A percentile compares a stretch with the other conserved stretches of the same genome.
Conservation (phyloP, 1,139 yeast genomes). For the Candida labiduridarum region DNA sequence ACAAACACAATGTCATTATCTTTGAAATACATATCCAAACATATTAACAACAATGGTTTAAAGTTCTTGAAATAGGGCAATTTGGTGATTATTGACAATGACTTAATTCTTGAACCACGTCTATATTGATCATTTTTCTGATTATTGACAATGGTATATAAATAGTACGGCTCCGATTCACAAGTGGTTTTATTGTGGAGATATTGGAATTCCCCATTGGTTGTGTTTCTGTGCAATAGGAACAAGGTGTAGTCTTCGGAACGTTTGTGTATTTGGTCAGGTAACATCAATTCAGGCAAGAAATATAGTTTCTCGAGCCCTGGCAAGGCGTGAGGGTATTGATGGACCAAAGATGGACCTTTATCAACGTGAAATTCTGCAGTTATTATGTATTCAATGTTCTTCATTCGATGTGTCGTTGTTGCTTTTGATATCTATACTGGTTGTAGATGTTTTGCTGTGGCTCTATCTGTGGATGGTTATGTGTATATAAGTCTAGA, state of each 20-base stretch:
- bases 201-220: slow-evolving; percentile 47
- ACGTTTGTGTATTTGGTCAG: slow-evolving; percentile 62
- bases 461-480: too few relatives aligned
- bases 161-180: slow-evolving; percentile 48
- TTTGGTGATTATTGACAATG: slow-evolving; percentile 56
- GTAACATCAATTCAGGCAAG: slow-evolving; percentile 63
- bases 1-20: slow-evolving; percentile 26
- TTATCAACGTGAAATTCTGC: slow-evolving; percentile 63
- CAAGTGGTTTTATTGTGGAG: slow-evolving; percentile 33
- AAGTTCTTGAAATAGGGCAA: slow-evolving; percentile 57
- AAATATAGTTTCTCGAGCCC: slow-evolving; percentile 42
- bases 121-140: slow-evolving; percentile 45
- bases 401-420: slow-evolving; percentile 20
- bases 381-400: slow-evolving; percentile 48
- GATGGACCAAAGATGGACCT: slow-evolving; percentile 54
- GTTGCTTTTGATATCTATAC: background rate
- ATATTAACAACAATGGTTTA: slow-evolving; percentile 57
- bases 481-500: too few relatives aligned
- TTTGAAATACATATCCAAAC: slow-evolving; percentile 51
- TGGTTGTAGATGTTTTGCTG: too few relatives aligned
- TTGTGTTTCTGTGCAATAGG: slow-evolving; percentile 44
- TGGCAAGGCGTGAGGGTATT: slow-evolving; percentile 49
- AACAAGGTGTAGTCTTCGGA: slow-evolving; percentile 64
- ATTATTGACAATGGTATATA: slow-evolving; percentile 60
- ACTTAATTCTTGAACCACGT: slow-evolving; percentile 59